These are phyloP conservation scores for Sequoiadendron giganteum DNA, from an alignment of 75 land plant species.

Conservation along the genomic window DNA sequence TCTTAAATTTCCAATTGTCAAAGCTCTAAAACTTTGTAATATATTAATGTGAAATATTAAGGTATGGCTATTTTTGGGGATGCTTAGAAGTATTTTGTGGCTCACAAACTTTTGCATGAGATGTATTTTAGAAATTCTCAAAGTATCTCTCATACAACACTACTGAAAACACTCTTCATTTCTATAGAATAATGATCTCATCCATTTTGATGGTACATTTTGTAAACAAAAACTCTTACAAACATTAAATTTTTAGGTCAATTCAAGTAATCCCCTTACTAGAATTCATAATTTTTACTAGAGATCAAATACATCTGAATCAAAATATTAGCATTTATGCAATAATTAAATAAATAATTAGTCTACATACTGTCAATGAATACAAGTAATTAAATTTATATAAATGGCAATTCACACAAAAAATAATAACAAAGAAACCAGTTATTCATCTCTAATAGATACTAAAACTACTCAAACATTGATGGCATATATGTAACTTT, in stretches of 20 bases:
- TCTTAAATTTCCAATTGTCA: too few species aligned
- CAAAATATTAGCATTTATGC: not conserved
- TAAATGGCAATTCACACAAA: not conserved
- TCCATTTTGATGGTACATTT: not conserved
- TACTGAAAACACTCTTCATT: too few species aligned
- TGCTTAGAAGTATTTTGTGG: too few species aligned
- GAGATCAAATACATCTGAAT: not conserved
- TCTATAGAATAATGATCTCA: not conserved
- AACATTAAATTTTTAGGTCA: not conserved
- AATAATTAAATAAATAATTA: not conserved
- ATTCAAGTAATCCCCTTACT: not conserved
- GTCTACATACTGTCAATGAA: not conserved
- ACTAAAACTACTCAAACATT: too few species aligned
- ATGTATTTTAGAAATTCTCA: too few species aligned
- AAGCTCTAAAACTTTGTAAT: too few species aligned
- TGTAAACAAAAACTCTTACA: not conserved
- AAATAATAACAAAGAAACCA: not conserved
- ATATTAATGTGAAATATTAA: not conserved
- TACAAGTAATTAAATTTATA: not conserved
- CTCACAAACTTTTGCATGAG: too few species aligned
- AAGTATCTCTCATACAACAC: too few species aligned
- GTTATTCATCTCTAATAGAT: too few species aligned
- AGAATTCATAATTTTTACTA: not conserved
- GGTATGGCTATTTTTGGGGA: not conserved
- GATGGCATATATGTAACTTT: too few species aligned